Evolutionary conservation across 352 stramenopile species (phyloP), one percentile per base, ranked within the genome.

Genomic region (Globisporangium iwayamae): DNA sequence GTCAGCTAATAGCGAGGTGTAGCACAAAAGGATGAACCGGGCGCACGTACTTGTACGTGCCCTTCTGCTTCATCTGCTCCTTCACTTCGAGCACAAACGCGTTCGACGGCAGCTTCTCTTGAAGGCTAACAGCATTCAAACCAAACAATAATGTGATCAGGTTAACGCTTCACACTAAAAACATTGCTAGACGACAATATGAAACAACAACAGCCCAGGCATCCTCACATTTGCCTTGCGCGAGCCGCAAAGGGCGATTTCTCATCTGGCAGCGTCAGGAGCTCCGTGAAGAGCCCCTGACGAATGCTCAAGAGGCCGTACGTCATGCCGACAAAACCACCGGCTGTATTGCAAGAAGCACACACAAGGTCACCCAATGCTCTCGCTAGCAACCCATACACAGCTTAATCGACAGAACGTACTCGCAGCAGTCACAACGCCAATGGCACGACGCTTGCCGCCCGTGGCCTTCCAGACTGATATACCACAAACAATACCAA

Each of bases 41-140:
- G n/a, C 20, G 8, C 0, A 75, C 75, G 63, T 71, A 91, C 83
- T 72, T 85, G 45, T 71, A 56, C 20, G 68, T 60, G 9, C 69
- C 61, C 14, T 78, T 73, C 34, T 83, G 66, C 36, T 71, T 69
- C 51, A 91, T 77, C 30, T 76, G 77, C 39, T 88, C 66, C 52
- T 79, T 73, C 28, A 91, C 56, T 41, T 87, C 75, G 34, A 85
- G 30, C 25, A 87, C 78, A 36, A 85, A 87, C 22, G 63, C 34
- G 54, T 85, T 87, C 7, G 77, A 51, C 10, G 78, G 78, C 2
- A 81, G 73, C 55, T 85, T 73, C 28, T 63, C 58, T 56, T 70
- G 68, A 30, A 87, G 70, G 55, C 78, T 87, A 32, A 32, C 22
- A 47, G 11, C 6, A 41, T 16, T 28, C 25, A 28, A 28, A 28